Conservation (phyloP, 2,329 filamentous ascomycete genomes). For the Aureobasidium sp. region DNA sequence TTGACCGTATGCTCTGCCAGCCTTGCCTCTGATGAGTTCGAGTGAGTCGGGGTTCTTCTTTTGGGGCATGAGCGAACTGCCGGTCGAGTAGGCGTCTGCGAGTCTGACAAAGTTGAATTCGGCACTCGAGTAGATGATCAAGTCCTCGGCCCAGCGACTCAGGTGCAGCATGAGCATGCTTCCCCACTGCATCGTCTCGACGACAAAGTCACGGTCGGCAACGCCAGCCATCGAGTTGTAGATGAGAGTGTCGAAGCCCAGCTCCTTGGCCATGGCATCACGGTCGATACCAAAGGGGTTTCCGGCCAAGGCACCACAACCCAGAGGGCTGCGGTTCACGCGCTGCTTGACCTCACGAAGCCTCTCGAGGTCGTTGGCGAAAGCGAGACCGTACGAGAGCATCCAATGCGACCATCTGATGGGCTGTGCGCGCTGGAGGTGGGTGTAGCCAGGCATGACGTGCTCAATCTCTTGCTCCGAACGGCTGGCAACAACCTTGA, state of each 20-base stretch:
- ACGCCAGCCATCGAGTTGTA: conserved; percentile 74
- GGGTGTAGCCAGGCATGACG: conserved; percentile 84
- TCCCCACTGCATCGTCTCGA: conserved; percentile 75
- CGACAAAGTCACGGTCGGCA: conserved; percentile 72
- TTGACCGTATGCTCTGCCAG: conserved; percentile 69
- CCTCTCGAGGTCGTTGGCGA: conserved; percentile 68
- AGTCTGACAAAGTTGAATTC: conserved; percentile 72
- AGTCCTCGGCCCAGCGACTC: conserved; percentile 73
- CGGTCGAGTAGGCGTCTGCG: conserved; percentile 74
- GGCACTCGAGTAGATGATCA: conserved; percentile 72
- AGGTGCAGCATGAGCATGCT: conserved; percentile 73
- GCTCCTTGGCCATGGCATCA: conserved; percentile 69
- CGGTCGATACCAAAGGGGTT: conserved; percentile 79
- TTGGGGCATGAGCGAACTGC: conserved; percentile 71
- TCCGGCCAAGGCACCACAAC: conserved; percentile 70
- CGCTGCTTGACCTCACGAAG: conserved; percentile 64
- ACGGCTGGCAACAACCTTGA: conserved; percentile 60
- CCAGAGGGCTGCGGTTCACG: conserved; percentile 67
- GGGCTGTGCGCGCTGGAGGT: conserved; percentile 75
- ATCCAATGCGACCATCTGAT: conserved; percentile 80
- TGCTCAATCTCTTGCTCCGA: conserved; percentile 69
- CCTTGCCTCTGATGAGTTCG: conserved; percentile 70
- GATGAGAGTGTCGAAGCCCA: conserved; percentile 69
- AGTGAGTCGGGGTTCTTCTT: conserved; percentile 78
- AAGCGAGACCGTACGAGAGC: conserved; percentile 65